phyloP scores from a whole-genome alignment of 2,329 filamentous ascomycete genomes.

The Colletotrichum noveboracense region DNA sequence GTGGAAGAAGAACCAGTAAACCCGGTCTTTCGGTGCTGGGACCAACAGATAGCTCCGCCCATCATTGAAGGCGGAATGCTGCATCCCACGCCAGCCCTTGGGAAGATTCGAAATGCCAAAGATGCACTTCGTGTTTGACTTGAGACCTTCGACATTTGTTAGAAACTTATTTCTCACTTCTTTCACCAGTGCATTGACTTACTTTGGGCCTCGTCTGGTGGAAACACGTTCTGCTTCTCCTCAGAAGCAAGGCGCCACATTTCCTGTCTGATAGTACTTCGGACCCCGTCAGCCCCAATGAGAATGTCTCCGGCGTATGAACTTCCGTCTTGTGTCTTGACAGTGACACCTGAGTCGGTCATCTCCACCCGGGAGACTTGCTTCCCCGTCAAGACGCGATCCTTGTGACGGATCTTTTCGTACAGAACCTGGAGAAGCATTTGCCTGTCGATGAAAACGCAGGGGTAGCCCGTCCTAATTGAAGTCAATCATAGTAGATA shows the following conservation, averaged over 20 bases:
- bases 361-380: slow-evolving; percentile 10
- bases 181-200: neutral
- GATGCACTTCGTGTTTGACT: slow-evolving; percentile 28
- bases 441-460: slow-evolving; percentile 39
- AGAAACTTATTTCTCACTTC: neutral
- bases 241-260: slow-evolving; percentile 25
- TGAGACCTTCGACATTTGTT: neutral
- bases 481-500: neutral
- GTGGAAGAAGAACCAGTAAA: slow-evolving; percentile 42
- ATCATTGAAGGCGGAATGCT: neutral
- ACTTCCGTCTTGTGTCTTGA: slow-evolving; percentile 33
- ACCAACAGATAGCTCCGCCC: neutral
- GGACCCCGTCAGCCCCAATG: slow-evolving; percentile 45
- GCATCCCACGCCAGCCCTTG: neutral
- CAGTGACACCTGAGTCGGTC: slow-evolving; percentile 23
- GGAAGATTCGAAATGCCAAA: slow-evolving; percentile 40
- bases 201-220: slow-evolving; percentile 17
- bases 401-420: slow-evolving; percentile 34
- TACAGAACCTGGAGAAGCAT: slow-evolving; percentile 37
- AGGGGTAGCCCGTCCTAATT: slow-evolving; percentile 30
- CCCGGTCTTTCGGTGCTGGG: slow-evolving; percentile 25
- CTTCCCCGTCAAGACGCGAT: slow-evolving; percentile 13
- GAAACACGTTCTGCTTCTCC: neutral
- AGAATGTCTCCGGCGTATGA: slow-evolving; percentile 34
- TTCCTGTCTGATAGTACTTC: slow-evolving; percentile 38